Evolutionary conservation across 805 yeast genomes (phyloP), one percentile per base, ranked within the genome.

Genomic region (Sporopachydermia lactativora): DNA sequence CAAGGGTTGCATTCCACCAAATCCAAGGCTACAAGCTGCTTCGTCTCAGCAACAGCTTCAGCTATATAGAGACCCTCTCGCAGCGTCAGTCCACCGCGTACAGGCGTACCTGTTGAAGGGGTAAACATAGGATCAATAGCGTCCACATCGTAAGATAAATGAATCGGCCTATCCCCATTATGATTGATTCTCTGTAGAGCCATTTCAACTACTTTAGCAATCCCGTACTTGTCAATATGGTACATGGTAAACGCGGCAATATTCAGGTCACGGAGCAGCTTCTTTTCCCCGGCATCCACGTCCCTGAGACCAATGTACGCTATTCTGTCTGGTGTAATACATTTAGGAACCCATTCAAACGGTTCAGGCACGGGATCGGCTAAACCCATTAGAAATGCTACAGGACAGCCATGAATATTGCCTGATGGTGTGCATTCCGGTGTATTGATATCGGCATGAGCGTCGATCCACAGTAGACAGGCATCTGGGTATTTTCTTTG

Each of bases 41-140:
- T 96, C 18, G 94, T 74, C 53, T 76, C 84, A 5, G 96, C 96
- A 24, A 88, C 67, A 48, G 89, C 92, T 64, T 89, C 98, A 45
- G 88, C 92, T 41, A 89, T 62, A 57, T 81, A 89, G 57, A 92
- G 70, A 39, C 96, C 96, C 62, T 89, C 98, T 64, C 98, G 75
- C 60, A 89, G 70, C 5, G 96, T 79, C 48, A 89, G 67, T 3
- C 98, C 98, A 48, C 97, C 97, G 58, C 95, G 77, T 13, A 89
- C 98, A 36, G 96, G 89, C 1, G 98, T 92, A 41, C 98, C 98
- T 1, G 98, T 89, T 34, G 96, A 95, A 15, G 96, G 96, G 11
- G 92, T 96, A 55, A 68, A 86, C 46, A 76, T 70, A 38, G 97
- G 97, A 61, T 89, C 98, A 43, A 92, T 79, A 36, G 96, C 96